phyloP scores from a whole-genome alignment of 106 monocot species.

The Allium sativum region DNA sequence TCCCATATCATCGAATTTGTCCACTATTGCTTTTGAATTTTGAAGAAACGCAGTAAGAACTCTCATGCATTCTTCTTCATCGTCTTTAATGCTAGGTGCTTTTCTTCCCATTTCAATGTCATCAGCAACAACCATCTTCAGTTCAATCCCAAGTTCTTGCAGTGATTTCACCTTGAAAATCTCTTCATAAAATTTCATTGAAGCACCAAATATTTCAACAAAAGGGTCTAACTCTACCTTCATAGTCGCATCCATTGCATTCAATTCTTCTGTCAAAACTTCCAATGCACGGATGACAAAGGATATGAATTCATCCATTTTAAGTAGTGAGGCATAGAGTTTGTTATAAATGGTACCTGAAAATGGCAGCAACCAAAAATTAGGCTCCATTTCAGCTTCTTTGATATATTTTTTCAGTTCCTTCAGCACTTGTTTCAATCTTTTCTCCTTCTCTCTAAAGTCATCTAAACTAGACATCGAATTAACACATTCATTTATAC shows the following conservation, averaged over 20 bases:
- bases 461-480: not conserved
- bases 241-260: slow-evolving; percentile 8
- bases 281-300: slow-evolving; percentile 19
- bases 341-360: slow-evolving; percentile 25
- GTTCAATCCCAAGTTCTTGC: not conserved
- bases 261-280: slow-evolving; percentile 8
- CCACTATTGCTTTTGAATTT: not conserved
- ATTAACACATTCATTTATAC: slow-evolving; percentile 17
- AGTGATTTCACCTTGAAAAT: slow-evolving; percentile 8
- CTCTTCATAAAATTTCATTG: slow-evolving; percentile 16
- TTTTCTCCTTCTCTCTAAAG: slow-evolving; percentile 20
- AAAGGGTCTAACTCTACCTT: slow-evolving; percentile 26
- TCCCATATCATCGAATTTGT: slow-evolving; percentile 1
- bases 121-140: not conserved
- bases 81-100: not conserved
- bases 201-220: slow-evolving; percentile 13
- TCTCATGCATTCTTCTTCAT: slow-evolving; percentile 7
- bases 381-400: slow-evolving; percentile 51
- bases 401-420: slow-evolving; percentile 19
- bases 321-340: slow-evolving; percentile 24
- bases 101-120: slow-evolving; percentile 27
- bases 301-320: slow-evolving; percentile 31
- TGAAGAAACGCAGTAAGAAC: slow-evolving; percentile 13
- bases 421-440: slow-evolving; percentile 12
- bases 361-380: slow-evolving; percentile 59